Evolutionary conservation across 176 grass and related monocot species (phyloP), one percentile per base, ranked within the genome.

Genomic region (Triticum timopheevii): DNA sequence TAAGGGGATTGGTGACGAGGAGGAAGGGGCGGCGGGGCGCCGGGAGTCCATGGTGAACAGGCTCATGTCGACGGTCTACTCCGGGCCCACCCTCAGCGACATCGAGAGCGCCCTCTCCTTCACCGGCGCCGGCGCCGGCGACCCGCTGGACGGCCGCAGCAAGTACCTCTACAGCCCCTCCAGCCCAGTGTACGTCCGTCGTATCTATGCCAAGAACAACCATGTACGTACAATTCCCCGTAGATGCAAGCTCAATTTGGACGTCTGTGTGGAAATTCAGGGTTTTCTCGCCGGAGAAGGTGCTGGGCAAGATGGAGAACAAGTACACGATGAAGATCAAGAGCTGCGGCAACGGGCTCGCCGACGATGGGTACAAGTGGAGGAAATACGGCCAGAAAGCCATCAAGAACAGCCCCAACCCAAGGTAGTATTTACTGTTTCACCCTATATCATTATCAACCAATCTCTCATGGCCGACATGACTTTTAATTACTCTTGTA

Each of bases 331-430:
- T 98, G 45, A 92, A 86, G 91, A 96, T 96, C 23, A 98, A 91
- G 87, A 87, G 80, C 12, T 87, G 82, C 24, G 90, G 89, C 17
- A 94, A 77, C 10, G 78, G 93, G 13, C 85, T 91, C 17, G 87
- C 85, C 3, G 97, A 99, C 40, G 97, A 99, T 87, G 97, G 94
- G 7, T 99, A 99, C 80, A 99, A 93, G 74, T 99, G 97, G 97
- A 96, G 97, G 82, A 99, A 96, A 24, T 96, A 99, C 35, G 94
- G 97, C 12, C 97, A 94, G 54, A 99, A 99, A 89, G 92, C 97
- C 33, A 99, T 99, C 73, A 99, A 99, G 89, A 99, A 99, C 67
- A 98, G 96, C 80, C 93, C 96, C 52, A 94, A 98, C 76, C 96
- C 97, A 64, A 99, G 97, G 97, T 97, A 64, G 2, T 44, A 58